Evolutionary conservation across 192 early-diverging fungal genomes (phyloP).

Genomic region (Glomus cerebriforme): DNA sequence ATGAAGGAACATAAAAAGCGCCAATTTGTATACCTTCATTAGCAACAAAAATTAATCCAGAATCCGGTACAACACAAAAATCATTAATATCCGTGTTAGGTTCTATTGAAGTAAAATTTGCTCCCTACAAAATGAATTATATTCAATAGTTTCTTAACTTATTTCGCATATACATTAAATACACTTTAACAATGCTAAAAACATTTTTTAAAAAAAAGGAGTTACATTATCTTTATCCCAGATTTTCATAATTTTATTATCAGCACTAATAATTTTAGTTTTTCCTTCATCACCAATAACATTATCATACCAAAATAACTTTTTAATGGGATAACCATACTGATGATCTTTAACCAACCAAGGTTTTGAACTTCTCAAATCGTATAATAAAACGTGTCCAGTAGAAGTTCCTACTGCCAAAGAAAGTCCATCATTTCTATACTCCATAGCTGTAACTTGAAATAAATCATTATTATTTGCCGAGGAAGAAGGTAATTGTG

Average conservation of each 20-base stretch:
- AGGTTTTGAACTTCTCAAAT: constrained; percentile 84
- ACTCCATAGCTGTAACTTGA: constrained; percentile 78
- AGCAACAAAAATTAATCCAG: constrained; percentile 87
- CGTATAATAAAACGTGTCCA: constrained; percentile 91
- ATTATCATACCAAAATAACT: constrained; percentile 75
- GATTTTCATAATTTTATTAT: constrained; percentile 90
- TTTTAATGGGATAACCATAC: constrained; percentile 93
- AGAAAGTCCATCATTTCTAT: constrained; percentile 83
- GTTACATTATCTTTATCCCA: constrained; percentile 79
- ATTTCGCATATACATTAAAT: too few relatives aligned
- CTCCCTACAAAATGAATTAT: constrained; percentile 51
- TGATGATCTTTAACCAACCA: constrained; percentile 95
- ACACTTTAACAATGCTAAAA: too few relatives aligned
- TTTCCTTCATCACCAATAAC: constrained; percentile 50
- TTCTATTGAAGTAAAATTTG: constrained; percentile 89
- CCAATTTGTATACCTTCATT: constrained; percentile 94
- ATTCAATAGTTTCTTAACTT: too few relatives aligned
- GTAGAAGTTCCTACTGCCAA: constrained; percentile 87
- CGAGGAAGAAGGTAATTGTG: constrained; percentile 43
- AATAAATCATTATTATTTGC: constrained; percentile 41
- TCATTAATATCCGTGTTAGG: constrained; percentile 93
- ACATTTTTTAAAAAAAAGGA: too few relatives aligned
- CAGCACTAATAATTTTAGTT: constrained; percentile 83
- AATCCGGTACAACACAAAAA: constrained; percentile 76
- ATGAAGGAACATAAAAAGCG: constrained; percentile 86